Percentiles rank a stretch among this genome's conserved stretches.
Conservation (phyloP, 192 early-diverging fungal genomes). For the Pilaira anomala region DNA sequence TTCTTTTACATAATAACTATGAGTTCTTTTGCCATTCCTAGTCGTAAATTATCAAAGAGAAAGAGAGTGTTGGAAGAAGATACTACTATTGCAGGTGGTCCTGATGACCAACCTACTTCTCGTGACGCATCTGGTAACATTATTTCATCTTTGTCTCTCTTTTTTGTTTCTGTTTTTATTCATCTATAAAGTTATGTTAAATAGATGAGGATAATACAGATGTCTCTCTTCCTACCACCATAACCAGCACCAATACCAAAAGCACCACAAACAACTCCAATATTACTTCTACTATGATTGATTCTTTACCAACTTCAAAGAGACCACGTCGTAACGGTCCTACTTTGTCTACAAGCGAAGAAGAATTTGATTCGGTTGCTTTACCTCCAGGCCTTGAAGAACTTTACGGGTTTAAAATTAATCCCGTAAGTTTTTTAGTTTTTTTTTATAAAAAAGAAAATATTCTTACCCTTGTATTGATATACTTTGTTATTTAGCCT, state of each 20-base stretch:
- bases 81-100: neutral
- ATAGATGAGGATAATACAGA: constrained; percentile 22
- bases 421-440: constrained; percentile 8
- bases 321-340: constrained; percentile 6
- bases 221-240: neutral
- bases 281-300: neutral
- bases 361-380: constrained; percentile 1
- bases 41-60: neutral
- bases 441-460: neutral
- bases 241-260: neutral
- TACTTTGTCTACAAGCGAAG: constrained; percentile 14
- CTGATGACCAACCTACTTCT: constrained; percentile 12
- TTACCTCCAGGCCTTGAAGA: constrained; percentile 16
- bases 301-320: neutral
- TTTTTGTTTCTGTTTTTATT: no score
- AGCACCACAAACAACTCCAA: neutral
- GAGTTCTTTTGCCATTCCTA: constrained; percentile 7
- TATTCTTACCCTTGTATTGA: neutral
- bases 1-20: neutral
- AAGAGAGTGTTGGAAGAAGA: constrained; percentile 4
- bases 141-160: no score
- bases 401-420: constrained; percentile 20
- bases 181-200: neutral
- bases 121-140: constrained; percentile 20
- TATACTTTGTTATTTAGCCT: constrained; percentile 25